Evolutionary conservation across 2,329 filamentous ascomycete species (phyloP), one percentile per base, ranked within the genome.

Genomic region (Epichloe scottii): DNA sequence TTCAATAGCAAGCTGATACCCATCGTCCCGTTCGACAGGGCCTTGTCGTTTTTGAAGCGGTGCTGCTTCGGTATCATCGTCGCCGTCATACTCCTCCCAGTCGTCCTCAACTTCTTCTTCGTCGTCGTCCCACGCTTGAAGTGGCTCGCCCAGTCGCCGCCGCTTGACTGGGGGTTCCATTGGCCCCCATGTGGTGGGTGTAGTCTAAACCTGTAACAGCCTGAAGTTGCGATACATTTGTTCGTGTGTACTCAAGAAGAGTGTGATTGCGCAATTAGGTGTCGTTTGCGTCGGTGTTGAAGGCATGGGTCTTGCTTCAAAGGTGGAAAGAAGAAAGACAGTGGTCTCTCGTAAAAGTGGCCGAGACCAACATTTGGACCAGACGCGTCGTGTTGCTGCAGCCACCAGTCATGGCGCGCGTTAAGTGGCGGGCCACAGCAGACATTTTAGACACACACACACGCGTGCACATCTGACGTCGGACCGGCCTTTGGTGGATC

Each of bases 121-220:
- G 35, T 51, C 37, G 7, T 33, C 42, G 39, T 51, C 41, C 15
- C 38, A 47, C 51, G 59, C 63, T 23, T 56, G 66, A 44, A 68
- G 59, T 46, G 69, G 63, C 56, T 66, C 62, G 63, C 71, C 70
- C n/a, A 80, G 66, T 59, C 79, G 79, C 55, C 76, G 71, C 62
- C 80, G 75, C 66, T 89, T 89, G 46, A 69, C 60, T 15, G 75
- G 73, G 34, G 74, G 75, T 57, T 82, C 78, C 79, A 84, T 84
- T 39, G 42, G n/a, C 35, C 33, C 50, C 42, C 51, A 58, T 54
- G 30, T 49, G 50, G 39, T 47, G 48, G 48, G 39, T 47, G 48
- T 33, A 23, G 26, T 45, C 15, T 10, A 26, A 21, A 38, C 41
- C 15, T 11, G 38, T 38, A 17, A 47, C 30, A 5, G 26, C n/a